phyloP scores from a whole-genome alignment of 306 rosid species.

The Alnus glutinosa region DNA sequence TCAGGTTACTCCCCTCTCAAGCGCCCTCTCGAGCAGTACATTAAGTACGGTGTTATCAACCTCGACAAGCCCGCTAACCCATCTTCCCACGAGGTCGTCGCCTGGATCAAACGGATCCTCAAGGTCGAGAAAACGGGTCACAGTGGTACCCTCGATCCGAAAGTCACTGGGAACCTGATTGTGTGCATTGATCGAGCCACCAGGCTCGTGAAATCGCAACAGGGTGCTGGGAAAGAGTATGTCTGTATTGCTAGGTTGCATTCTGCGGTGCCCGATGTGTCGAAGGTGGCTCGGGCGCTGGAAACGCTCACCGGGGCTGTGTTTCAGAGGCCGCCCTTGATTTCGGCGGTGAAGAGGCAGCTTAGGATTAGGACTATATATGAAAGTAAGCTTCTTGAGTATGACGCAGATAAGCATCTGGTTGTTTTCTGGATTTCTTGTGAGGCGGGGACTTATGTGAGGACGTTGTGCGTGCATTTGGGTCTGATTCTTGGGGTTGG shows the following conservation, averaged over 20 bases:
- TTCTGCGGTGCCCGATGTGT: slow-evolving; percentile 63
- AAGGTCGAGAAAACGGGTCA: slow-evolving; percentile 82
- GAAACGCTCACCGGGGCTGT: slow-evolving; percentile 85
- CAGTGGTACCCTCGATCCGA: slow-evolving; percentile 84
- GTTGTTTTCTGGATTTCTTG: slow-evolving; percentile 78
- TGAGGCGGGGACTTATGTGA: slow-evolving; percentile 84
- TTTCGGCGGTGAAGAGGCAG: slow-evolving; percentile 83
- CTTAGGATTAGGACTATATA: slow-evolving; percentile 84
- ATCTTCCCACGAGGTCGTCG: slow-evolving; percentile 87
- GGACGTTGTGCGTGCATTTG: slow-evolving; percentile 83
- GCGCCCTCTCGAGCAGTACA: slow-evolving; percentile 69
- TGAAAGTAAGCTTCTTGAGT: slow-evolving; percentile 90
- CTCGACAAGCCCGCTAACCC: slow-evolving; percentile 89
- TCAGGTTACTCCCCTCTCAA: slow-evolving; percentile 72
- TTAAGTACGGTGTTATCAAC: slow-evolving; percentile 70
- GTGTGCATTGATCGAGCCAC: slow-evolving; percentile 86
- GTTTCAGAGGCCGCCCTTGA: slow-evolving; percentile 80
- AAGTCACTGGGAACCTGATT: slow-evolving; percentile 79
- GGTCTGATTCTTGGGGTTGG: slow-evolving; percentile 88
- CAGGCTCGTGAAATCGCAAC: slow-evolving; percentile 75
- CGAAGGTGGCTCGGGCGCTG: slow-evolving; percentile 71
- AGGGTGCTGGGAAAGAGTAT: slow-evolving; percentile 91
- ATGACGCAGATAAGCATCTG: slow-evolving; percentile 62
- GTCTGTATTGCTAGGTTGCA: slow-evolving; percentile 78
- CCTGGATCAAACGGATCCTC: slow-evolving; percentile 81